Base-by-base conservation (phyloP, 805 yeast genomes). In the Zygotorulaspora sp. region DNA sequence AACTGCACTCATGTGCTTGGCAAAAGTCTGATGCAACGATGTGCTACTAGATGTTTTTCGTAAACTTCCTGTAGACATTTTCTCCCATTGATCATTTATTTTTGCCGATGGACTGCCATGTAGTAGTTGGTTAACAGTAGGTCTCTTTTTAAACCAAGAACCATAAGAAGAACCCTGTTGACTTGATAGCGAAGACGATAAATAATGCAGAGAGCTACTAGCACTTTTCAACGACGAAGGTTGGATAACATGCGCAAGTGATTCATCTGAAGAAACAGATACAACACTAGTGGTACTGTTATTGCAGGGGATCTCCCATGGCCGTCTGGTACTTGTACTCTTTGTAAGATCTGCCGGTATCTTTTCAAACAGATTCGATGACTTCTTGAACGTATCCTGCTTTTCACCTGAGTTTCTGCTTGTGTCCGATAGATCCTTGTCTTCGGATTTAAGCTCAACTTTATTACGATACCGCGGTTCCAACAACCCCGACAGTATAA, bases 401-500 rank as follows among this genome's bases (percentile, higher is more conserved):
- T 30, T 38, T n/a, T 38, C 11, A 8, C 10, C 17, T 5, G 24
- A 29, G 10, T 28, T 19, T 10, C 14, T 29, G 11, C 25, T 32
- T 9, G 26, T 30, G 5, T 36, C 26, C n/a, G 21, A 29, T 3
- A 35, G 30, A 19, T 26, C 25, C 13, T 38, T 36, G 14, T 30
- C 9, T 16, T 26, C 25, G 9, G 47, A 30, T 51, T 55, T 14
- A 49, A 48, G 12, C 14, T 34, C 30, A 17, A 50, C 21, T 10
- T 36, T 35, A 5, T 57, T 51, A 2, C 47, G 41, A 30, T 52
- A 46, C 6, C 58, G 51, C 16, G 57, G 66, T 23, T 75, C 71
- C 12, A 77, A 55, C 17, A 77, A 41, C 0, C 76, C 81, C 36
- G 75, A 67, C 6, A 77, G 44, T 6, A 77, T 71, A 39, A 75